Base-by-base conservation (phyloP, 192 early-diverging fungal genomes). In the Linnemannia zychae region DNA sequence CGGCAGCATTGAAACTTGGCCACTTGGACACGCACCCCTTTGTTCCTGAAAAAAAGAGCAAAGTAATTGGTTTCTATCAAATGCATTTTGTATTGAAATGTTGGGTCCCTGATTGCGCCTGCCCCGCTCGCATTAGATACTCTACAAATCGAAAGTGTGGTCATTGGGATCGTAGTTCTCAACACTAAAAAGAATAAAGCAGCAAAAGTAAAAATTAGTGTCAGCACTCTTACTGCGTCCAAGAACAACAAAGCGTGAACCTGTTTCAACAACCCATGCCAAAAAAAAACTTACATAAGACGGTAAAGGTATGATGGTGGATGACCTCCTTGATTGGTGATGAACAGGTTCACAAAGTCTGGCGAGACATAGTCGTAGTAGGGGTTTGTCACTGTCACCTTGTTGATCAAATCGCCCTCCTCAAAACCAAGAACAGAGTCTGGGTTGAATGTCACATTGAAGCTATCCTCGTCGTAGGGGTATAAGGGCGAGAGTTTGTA, bases 351-450 rank as follows among this genome's bases (percentile, higher is more conserved):
- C 38, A 99, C 93, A 69, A 98, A 91, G 70, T 97, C 97, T 3
- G 98, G 97, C 28, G 91, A 91, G 7, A 99, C 97, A 88, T 96
- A 99, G 87, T 98, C 97, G 80, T 95, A 98, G 74, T 92, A 91
- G 6, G 97, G 97, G 83, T 96, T 97, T n/a, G 92, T 90, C 15
- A 97, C 91, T 18, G 97, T 94, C 24, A 94, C 94, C 31, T 93
- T 90, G 49, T 95, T 93, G 40, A 97, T 93, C 66, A 97, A 88
- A 12, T 93, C 92, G 37, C 95, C 95, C 69, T 96, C 93, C 57
- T 94, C 91, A 82, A 96, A 97, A n/a, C 87, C 90, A 84, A 95
- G 89, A 17, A 98, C 95, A 18, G 91, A 82, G 71, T 98, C 95
- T 0, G 98, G 97, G 48, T 94, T 93, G 34, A 94, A 90, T 9